These are phyloP conservation scores for Marchantia polymorpha DNA, from an alignment of 225 moss, liverwort and hornwort genomes.

Conservation along the genomic window DNA sequence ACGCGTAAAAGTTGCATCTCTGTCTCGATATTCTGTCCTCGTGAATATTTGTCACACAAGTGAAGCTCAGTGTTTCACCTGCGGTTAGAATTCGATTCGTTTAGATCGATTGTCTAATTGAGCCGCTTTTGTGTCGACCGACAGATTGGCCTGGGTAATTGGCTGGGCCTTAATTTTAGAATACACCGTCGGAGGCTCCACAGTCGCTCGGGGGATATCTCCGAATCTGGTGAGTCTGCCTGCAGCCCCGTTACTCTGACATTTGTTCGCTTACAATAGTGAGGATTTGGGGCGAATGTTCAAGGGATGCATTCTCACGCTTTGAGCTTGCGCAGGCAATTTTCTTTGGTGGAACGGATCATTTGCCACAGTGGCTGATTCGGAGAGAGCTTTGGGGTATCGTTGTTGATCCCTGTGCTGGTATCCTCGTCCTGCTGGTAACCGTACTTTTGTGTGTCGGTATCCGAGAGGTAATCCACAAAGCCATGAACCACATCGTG, in stretches of 20 bases:
- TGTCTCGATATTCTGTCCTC: no score
- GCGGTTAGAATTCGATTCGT: no score
- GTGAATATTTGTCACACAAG: neutral
- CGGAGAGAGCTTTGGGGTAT: slow-evolving; percentile 52
- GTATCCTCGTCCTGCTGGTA: slow-evolving; percentile 56
- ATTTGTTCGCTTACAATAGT: neutral
- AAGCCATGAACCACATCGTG: neutral
- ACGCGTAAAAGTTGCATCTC: no score
- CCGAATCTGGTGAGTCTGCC: slow-evolving; percentile 69
- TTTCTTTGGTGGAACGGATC: slow-evolving; percentile 71
- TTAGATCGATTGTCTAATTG: neutral
- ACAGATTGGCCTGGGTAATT: slow-evolving; percentile 89
- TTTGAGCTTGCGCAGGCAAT: slow-evolving; percentile 53
- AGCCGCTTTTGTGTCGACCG: slow-evolving; percentile 7
- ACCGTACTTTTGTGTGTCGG: slow-evolving; percentile 69
- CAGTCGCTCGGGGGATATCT: slow-evolving; percentile 93
- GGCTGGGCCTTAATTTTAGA: slow-evolving; percentile 97
- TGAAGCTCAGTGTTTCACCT: no score
- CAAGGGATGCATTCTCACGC: neutral
- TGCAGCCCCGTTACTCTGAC: neutral
- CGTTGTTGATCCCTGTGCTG: slow-evolving; percentile 78
- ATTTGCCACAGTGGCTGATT: slow-evolving; percentile 56
- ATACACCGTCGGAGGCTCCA: slow-evolving; percentile 88
- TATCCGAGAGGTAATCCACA: slow-evolving; percentile 59
- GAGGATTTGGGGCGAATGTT: no score